phyloP scores from a whole-genome alignment of 1,284 basidiomycete genomes.

The Ceratobasidium sp. region DNA sequence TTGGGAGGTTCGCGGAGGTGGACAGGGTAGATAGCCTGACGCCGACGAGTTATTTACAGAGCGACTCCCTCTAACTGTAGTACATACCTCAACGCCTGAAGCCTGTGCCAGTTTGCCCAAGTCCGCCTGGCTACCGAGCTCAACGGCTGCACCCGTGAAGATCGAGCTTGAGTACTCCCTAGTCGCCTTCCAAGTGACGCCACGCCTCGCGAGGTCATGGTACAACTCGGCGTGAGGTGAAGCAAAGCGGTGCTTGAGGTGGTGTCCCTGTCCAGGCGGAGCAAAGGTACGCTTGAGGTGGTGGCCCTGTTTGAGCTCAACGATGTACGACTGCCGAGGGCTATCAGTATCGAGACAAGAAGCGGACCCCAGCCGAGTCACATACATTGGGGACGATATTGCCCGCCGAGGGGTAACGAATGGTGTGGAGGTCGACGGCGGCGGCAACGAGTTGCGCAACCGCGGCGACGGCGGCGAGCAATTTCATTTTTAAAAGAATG shows the following conservation, averaged over 20 bases:
- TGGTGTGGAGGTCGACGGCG: conserved; percentile 33
- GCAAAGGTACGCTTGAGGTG: conserved; percentile 33
- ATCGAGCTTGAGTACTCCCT: conserved; percentile 30
- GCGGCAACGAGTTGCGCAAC: conserved; percentile 26
- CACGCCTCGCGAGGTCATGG: conserved; percentile 23
- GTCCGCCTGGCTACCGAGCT: conserved; percentile 39
- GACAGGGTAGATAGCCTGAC: conserved; percentile 17
- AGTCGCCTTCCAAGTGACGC: conserved; percentile 9
- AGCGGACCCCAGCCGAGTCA: neutral
- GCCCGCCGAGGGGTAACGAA: conserved; percentile 15
- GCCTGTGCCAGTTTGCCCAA: conserved; percentile 39
- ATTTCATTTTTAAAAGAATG: too few relatives aligned
- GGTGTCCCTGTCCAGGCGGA: neutral
- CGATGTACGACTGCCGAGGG: conserved; percentile 24
- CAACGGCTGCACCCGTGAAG: conserved; percentile 38
- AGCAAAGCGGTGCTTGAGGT: conserved; percentile 34
- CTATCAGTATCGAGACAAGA: neutral
- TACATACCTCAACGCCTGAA: conserved; percentile 19
- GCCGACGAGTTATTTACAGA: conserved; percentile 5
- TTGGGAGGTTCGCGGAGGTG: conserved; percentile 23
- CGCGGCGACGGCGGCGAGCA: neutral
- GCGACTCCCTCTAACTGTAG: neutral
- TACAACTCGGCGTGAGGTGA: conserved; percentile 27
- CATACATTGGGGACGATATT: conserved; percentile 5
- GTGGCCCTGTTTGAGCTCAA: neutral